Percentiles rank a stretch among this genome's conserved stretches.
Evolutionary conservation across 768 basidiomycete species (phyloP).

Genomic region (Coprinopsis cinerea): DNA sequence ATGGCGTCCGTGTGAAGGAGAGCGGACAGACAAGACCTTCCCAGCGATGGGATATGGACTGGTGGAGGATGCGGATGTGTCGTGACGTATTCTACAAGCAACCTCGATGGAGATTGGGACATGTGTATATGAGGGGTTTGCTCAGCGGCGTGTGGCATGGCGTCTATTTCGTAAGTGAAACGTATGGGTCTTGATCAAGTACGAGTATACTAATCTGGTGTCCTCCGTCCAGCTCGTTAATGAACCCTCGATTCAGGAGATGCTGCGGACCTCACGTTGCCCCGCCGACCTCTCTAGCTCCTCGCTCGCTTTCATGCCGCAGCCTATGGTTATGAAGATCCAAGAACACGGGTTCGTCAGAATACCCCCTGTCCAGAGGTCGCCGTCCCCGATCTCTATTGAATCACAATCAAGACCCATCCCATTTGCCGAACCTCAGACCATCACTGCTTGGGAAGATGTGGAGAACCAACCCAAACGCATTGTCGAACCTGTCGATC

Average conservation of each 20-base stretch:
- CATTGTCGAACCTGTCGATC: conserved; percentile 19
- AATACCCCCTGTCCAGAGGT: not conserved
- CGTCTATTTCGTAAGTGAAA: conserved; percentile 46
- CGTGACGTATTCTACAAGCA: conserved; percentile 22
- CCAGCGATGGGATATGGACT: conserved; percentile 51
- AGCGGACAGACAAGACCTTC: conserved; percentile 9
- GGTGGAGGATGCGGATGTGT: conserved; percentile 48
- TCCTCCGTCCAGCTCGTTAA: not conserved
- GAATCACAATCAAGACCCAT: not conserved
- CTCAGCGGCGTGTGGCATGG: conserved; percentile 60
- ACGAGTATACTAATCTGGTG: not conserved
- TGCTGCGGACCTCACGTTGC: conserved; percentile 10
- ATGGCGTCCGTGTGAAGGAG: conserved; percentile 13
- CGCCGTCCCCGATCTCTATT: not conserved
- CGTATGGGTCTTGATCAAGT: not conserved
- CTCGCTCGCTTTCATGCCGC: conserved; percentile 1
- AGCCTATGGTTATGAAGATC: conserved; percentile 17
- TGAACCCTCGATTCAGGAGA: not conserved
- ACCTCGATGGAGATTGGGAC: conserved; percentile 24
- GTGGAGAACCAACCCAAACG: not conserved
- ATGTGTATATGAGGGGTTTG: conserved; percentile 42
- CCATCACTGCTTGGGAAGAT: not conserved
- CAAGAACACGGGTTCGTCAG: conserved; percentile 10
- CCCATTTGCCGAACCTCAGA: conserved; percentile 1
- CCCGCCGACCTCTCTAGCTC: conserved; percentile 1